Percentiles rank a stretch among this genome's conserved stretches.
Evolutionary conservation across 768 basidiomycete species (phyloP).

Genomic region (Mycena venus): DNA sequence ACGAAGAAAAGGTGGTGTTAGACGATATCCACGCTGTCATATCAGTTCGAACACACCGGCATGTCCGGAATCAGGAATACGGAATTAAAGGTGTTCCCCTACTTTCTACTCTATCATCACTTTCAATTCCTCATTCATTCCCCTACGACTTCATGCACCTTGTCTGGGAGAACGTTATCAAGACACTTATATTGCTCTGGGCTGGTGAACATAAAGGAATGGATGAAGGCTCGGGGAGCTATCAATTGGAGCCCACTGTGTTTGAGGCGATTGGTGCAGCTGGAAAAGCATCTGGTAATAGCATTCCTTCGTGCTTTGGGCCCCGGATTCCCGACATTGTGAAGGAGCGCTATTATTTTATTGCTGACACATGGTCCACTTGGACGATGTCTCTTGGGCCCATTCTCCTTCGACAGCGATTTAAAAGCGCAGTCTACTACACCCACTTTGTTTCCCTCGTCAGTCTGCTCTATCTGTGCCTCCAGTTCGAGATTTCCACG

Average conservation of each 20-base stretch:
- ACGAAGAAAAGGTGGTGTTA: no score
- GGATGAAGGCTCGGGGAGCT: neutral
- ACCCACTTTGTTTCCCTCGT: conserved; percentile 49
- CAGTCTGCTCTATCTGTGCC: conserved; percentile 42
- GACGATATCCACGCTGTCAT: no score
- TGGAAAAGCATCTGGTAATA: conserved; percentile 19
- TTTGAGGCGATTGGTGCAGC: neutral
- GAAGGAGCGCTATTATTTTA: conserved; percentile 35
- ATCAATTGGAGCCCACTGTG: neutral
- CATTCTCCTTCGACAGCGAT: conserved; percentile 40
- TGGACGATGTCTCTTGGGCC: conserved; percentile 46
- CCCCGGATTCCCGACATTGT: conserved; percentile 39
- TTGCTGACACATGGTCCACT: conserved; percentile 44
- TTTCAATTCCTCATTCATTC: neutral
- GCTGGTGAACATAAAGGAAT: neutral
- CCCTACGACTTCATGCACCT: conserved; percentile 10
- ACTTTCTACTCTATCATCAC: neutral
- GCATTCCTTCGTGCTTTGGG: conserved; percentile 44
- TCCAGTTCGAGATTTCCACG: conserved; percentile 41
- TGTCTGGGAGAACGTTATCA: conserved; percentile 7
- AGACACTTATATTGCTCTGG: neutral
- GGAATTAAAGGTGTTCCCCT: conserved; percentile 3
- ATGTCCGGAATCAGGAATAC: no score
- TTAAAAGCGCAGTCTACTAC: conserved; percentile 42
- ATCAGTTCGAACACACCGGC: no score